phyloP scores from a whole-genome alignment of 495 filamentous ascomycete genomes.

The Penicillium crystallinum region DNA sequence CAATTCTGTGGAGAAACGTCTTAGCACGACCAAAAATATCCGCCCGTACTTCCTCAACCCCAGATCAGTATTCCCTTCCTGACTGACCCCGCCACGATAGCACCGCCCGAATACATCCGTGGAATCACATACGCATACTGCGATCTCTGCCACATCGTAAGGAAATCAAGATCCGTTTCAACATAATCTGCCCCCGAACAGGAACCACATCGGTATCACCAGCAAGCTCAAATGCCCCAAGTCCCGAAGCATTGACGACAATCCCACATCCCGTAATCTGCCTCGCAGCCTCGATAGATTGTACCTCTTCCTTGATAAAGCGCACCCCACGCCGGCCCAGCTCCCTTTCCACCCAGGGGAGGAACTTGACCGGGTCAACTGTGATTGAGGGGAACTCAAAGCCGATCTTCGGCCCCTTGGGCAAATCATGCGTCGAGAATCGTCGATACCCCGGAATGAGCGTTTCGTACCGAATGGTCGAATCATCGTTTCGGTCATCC shows the following conservation, averaged over 20 bases:
- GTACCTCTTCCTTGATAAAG: slow-evolving; percentile 7
- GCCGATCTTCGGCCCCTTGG: slow-evolving; percentile 3
- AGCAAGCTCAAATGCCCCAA: slow-evolving; percentile 9
- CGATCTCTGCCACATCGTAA: slow-evolving; percentile 13
- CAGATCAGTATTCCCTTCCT: slow-evolving; percentile 8
- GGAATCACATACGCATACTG: slow-evolving; percentile 19
- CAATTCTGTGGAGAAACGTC: not conserved
- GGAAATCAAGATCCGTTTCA: slow-evolving; percentile 11
- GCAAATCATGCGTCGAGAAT: slow-evolving; percentile 1
- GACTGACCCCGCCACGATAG: slow-evolving; percentile 15
- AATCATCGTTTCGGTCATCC: slow-evolving; percentile 15
- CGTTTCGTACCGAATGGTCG: slow-evolving; percentile 16
- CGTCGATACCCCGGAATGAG: slow-evolving; percentile 12
- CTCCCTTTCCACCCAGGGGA: slow-evolving; percentile 15
- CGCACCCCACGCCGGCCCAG: slow-evolving; percentile 5
- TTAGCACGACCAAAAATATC: slow-evolving; percentile 12
- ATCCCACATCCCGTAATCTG: slow-evolving; percentile 1
- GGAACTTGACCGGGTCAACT: slow-evolving; percentile 7
- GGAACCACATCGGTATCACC: slow-evolving; percentile 10
- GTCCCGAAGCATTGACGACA: slow-evolving; percentile 13
- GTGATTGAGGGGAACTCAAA: slow-evolving; percentile 15
- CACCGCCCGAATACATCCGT: slow-evolving; percentile 12
- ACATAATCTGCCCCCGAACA: slow-evolving; percentile 18
- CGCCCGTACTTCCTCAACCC: slow-evolving; percentile 5
- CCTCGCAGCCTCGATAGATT: slow-evolving; percentile 7